Conservation (phyloP, 1,139 yeast species). For the Scheffersomyces insectosa region DNA sequence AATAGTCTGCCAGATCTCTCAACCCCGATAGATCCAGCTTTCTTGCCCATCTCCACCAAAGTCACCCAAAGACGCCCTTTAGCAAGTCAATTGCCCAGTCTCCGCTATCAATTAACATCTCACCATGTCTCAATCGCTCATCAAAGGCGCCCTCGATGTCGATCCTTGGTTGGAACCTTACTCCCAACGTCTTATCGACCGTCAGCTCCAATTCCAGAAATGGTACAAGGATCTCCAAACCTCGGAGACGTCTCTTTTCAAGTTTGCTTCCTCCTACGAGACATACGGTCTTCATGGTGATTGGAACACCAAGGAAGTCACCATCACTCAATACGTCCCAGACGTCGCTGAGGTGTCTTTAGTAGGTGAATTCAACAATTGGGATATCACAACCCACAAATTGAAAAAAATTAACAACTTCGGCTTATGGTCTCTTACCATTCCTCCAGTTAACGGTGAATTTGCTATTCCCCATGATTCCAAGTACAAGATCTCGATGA, state of each 20-base stretch:
- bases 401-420: slow-evolving; percentile 55
- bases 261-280: slow-evolving; percentile 63
- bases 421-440: slow-evolving; percentile 66
- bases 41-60: too few relatives aligned
- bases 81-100: too few relatives aligned
- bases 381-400: slow-evolving; percentile 65
- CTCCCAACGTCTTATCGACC: slow-evolving; percentile 48
- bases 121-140: slow-evolving; percentile 4
- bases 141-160: slow-evolving; percentile 60
- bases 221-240: slow-evolving; percentile 45
- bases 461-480: slow-evolving; percentile 81
- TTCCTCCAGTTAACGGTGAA: slow-evolving; percentile 57
- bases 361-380: slow-evolving; percentile 87
- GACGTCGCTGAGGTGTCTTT: slow-evolving; percentile 72
- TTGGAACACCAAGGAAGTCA: slow-evolving; percentile 50
- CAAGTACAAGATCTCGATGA: slow-evolving; percentile 70
- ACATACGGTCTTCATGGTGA: slow-evolving; percentile 75
- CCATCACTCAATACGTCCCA: slow-evolving; percentile 86
- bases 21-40: too few relatives aligned
- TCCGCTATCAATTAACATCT: too few relatives aligned
- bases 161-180: slow-evolving; percentile 92
- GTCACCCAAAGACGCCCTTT: too few relatives aligned
- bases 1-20: too few relatives aligned
- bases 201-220: slow-evolving; percentile 53
- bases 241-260: slow-evolving; percentile 47